Evolutionary conservation across 2,329 filamentous ascomycete genomes (phyloP), one percentile per base, ranked within the genome.

Genomic region (Rugonectria rugulosa): DNA sequence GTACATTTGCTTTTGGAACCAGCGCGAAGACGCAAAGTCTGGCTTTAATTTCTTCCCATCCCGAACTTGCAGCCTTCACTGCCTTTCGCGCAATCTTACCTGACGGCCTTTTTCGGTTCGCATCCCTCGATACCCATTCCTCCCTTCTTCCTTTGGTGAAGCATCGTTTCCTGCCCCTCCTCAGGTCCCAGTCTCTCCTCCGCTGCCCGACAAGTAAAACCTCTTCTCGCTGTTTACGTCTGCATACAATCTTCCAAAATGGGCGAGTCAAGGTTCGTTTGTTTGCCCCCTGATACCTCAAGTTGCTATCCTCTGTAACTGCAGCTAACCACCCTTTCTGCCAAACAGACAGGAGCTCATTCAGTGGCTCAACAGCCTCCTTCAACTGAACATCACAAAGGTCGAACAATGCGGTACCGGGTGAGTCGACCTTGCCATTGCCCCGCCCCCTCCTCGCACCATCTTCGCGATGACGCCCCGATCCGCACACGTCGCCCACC

Each of bases 381-480:
- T 99, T 46, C 92, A 97, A 81, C 89, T 99, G 71, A 99, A 98
- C 81, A 88, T 99, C 70, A 98, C 90, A 70, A 98, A 97, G 79
- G 92, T 99, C 74, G 95, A 99, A 81, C 95, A 99, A 84, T 98
- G 94, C 76, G 95, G 95, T 75, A 98, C 94, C 72, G 95, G 94
- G 94, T 98, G 62, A 70, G 72, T 73, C 56, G 49, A 63, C 70
- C 80, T 75, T 63, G 42, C 46, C 47, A 37, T 56, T 57, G 59
- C 61, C 65, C 69, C 66, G 63, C 67, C 65, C 65, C 62, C 62
- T 63, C 65, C 50, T 60, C 61, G 58, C 56, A 63, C 60, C 55
- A 58, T 60, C 56, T 49, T 64, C 44, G 38, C 40, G 44, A 55
- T 54, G 20, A 34, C 27, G 48, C 36, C 20, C 19, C 47, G 38